Evolutionary conservation across 2,329 filamentous ascomycete genomes (phyloP), one percentile per base, ranked within the genome.

Genomic region (Ophiostoma tasmaniense): DNA sequence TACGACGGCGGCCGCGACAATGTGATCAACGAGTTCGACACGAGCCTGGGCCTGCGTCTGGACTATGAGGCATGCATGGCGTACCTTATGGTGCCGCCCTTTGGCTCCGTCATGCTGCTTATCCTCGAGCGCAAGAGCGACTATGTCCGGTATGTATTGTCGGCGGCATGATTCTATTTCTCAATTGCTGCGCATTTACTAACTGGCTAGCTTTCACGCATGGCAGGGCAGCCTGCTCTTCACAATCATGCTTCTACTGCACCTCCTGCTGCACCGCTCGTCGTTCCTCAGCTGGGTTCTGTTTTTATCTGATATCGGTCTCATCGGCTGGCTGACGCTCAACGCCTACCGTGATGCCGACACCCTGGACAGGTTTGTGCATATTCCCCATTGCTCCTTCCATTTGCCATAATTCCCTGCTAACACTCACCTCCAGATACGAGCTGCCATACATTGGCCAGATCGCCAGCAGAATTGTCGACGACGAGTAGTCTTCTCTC

Each of bases 61-160:
- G 92, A 96, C 76, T 90, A 94, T 76, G 94, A 98, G 82, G 94
- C 95, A 6, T 91, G 90, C 76, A 80, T 97, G 75, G 94, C 95
- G 67, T 99, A 99, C 78, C 77, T 97, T 71, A 82, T 90, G 66
- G 80, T 96, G 17, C 95, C 95, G 71, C 95, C 95, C 0, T 84
- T 93, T 0, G 95, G 94, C 2, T 91, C 90, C 2, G 91, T 97
- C 33, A 78, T 97, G 73, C 79, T 99, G 74, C 79, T 99, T 73
- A 85, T 98, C 62, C 77, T 94, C 72, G 95, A 99, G 83, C 88
- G 93, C 76, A 95, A 97, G 82, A 97, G 93, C 76, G 95, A 99
- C 80, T 99, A 97, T 79, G 95, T 99, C 69, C 86, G 95, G 91
- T 94, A 80, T 70, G 85, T 66, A 22, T 20, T 33, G 33, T 30